Percentiles rank a stretch among this genome's conserved stretches.
Evolutionary conservation across 1,284 basidiomycete genomes (phyloP).

Genomic region (Fomes fomentarius): DNA sequence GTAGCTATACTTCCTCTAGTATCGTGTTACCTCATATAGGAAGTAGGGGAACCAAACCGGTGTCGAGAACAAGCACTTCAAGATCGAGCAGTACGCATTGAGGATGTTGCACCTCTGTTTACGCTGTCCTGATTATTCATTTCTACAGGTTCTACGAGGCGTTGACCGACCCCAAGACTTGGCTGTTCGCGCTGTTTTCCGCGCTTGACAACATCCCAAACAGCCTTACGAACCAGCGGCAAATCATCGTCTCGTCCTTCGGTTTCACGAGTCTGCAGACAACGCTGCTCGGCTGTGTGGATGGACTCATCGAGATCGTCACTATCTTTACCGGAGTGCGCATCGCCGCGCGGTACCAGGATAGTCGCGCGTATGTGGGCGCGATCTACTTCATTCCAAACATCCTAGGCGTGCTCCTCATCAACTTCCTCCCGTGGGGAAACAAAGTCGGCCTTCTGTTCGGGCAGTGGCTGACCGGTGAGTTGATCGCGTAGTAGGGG

Average conservation of each 20-base stretch:
- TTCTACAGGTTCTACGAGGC: slow-evolving; percentile 71
- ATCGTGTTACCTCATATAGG: too few relatives aligned
- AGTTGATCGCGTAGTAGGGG: slow-evolving; percentile 25
- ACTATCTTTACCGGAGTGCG: slow-evolving; percentile 64
- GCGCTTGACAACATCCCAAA: slow-evolving; percentile 69
- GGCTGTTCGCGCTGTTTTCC: slow-evolving; percentile 69
- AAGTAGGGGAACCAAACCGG: slow-evolving; percentile 41
- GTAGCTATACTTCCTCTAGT: slow-evolving; percentile 5
- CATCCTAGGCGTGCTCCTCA: slow-evolving; percentile 59
- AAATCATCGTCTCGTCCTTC: slow-evolving; percentile 70
- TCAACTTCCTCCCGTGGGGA: slow-evolving; percentile 65
- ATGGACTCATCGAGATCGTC: slow-evolving; percentile 68
- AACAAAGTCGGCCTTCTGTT: slow-evolving; percentile 68
- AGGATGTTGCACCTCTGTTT: too few relatives aligned
- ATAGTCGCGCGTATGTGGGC: slow-evolving; percentile 66
- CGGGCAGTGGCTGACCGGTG: slow-evolving; percentile 64
- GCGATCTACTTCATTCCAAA: slow-evolving; percentile 67
- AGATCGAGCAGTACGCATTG: slow-evolving; percentile 44
- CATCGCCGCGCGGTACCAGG: slow-evolving; percentile 55
- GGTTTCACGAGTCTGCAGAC: slow-evolving; percentile 70
- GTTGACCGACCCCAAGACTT: slow-evolving; percentile 68
- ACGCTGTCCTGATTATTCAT: too few relatives aligned
- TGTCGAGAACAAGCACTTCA: slow-evolving; percentile 44
- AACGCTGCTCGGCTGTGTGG: slow-evolving; percentile 70
- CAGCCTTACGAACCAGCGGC: slow-evolving; percentile 70